Evolutionary conservation across 768 basidiomycete species (phyloP), one percentile per base, ranked within the genome.

Genomic region (Suillus placidus): DNA sequence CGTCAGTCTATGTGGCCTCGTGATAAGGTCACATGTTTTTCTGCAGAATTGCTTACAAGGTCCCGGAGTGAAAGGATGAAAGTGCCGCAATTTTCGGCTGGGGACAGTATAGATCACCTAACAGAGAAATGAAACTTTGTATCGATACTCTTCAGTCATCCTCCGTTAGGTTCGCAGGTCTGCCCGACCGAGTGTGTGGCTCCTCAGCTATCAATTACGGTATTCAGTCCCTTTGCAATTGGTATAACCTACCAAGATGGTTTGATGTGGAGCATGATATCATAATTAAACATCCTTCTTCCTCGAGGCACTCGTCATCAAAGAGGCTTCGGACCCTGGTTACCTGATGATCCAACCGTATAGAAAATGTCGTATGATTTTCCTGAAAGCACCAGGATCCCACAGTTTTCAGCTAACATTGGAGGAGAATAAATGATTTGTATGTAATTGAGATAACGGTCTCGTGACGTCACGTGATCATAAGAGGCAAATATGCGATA

Each of bases 381-480:
- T 35, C 6, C 54, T 34, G 34, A 35, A 35, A 35, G 34, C 6
- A 13, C 20, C 9, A 32, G 49, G 23, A 16, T 18, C 26, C 26
- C 26, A 26, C 26, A 26, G 14, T 51, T 26, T 26, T 8, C 26
- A 16, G 14, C 26, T 7, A 34, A 16, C 6, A 14, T 23, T 30
- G n/a, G 51, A 54, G 32, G 51, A 30, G 51, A 49, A 49, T 26
- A 8, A 52, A 30, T 52, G 16, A 14, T 52, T 16, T 52, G 55
- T 62, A 64, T 60, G 38, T 45, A 51, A 63, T 68, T 38, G 13
- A 30, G 32, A 30, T 26, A 26, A 26, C 26, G 45, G 40, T 52
- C 40, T 61, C 51, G 65, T 76, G 74, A 76, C 72, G 69, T 75
- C 75, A 76, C 32, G 35, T 45, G 58, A 30, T 52, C 30, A 51